These are phyloP conservation scores for Tolypocladium paradoxum DNA, from an alignment of 2,329 filamentous ascomycete species.

Conservation along the genomic window DNA sequence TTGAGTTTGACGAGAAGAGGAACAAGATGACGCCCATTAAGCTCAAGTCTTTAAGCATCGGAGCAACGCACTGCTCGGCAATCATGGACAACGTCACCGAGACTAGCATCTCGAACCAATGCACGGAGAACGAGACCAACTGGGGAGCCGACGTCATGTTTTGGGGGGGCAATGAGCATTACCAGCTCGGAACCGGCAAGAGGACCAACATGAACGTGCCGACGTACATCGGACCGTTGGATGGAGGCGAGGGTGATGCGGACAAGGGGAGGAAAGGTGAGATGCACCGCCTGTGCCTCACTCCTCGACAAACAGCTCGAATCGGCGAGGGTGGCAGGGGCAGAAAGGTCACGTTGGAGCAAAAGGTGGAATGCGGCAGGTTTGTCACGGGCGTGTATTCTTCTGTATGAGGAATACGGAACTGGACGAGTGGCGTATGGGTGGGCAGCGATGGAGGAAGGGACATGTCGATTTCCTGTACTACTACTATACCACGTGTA, in stretches of 20 bases:
- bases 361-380: constrained; percentile 78
- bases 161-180: constrained; percentile 93
- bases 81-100: constrained; percentile 73
- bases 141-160: constrained; percentile 84
- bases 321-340: constrained; percentile 50
- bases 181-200: constrained; percentile 86
- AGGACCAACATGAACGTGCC: constrained; percentile 69
- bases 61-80: constrained; percentile 70
- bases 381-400: constrained; percentile 79
- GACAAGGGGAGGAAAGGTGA: constrained; percentile 50
- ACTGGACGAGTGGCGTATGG: neutral
- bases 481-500: neutral
- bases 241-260: constrained; percentile 47
- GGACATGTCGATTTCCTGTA: neutral
- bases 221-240: constrained; percentile 67
- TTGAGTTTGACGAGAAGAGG: constrained; percentile 71
- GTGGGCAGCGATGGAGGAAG: neutral
- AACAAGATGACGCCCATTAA: constrained; percentile 67
- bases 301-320: constrained; percentile 60
- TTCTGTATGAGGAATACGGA: constrained; percentile 32
- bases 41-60: constrained; percentile 60
- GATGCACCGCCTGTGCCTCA: constrained; percentile 68
- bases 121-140: constrained; percentile 60
- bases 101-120: constrained; percentile 40
- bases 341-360: constrained; percentile 66